Evolutionary conservation across 2,329 filamentous ascomycete genomes (phyloP), one percentile per base, ranked within the genome.

Genomic region (Geosmithia flava): DNA sequence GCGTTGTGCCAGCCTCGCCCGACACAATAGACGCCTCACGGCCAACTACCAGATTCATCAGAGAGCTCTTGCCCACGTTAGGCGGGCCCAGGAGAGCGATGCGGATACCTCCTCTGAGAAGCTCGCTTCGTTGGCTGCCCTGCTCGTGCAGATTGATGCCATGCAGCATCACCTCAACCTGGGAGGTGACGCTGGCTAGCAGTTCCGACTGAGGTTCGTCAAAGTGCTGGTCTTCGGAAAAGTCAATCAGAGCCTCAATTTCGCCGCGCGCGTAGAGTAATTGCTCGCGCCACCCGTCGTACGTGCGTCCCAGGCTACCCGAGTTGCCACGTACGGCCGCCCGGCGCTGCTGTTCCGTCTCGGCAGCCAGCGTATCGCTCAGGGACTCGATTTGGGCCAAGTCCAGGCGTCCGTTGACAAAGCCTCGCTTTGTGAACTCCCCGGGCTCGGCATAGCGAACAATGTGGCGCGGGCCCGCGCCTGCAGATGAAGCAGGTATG

Each of bases 171-270:
- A 59, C 62, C 1, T 63, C 59, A 2, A 95, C 77, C 58, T 89
- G 80, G 0, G 54, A 55, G 1, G 80, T 75, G 29, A 96, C 86
- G 45, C 81, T 87, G 1, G 60, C 62, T 43, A 94, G 74, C 20
- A 97, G 71, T 48, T 85, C 76, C 0, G 74, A 68, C 1, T 88
- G 85, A 2, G 87, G 83, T 64, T 95, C 89, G 55, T 97, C 90
- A 58, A 98, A 95, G 67, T 97, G 87, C 65, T 98, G 91, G 58
- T 97, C 93, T 62, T 98, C 93, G 1, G 87, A 85, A 62, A 98
- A 98, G 65, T 98, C 93, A 52, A 98, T 97, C 55, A 98, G 68
- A 0, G 93, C 93, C 65, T 98, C 93, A 40, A 98, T 74, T 66
- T 97, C 90, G 10, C 88, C 93, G 2, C 93, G 80, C 10, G 90